Conservation (phyloP, 2,329 filamentous ascomycete species). For the Fusarium graminum region DNA sequence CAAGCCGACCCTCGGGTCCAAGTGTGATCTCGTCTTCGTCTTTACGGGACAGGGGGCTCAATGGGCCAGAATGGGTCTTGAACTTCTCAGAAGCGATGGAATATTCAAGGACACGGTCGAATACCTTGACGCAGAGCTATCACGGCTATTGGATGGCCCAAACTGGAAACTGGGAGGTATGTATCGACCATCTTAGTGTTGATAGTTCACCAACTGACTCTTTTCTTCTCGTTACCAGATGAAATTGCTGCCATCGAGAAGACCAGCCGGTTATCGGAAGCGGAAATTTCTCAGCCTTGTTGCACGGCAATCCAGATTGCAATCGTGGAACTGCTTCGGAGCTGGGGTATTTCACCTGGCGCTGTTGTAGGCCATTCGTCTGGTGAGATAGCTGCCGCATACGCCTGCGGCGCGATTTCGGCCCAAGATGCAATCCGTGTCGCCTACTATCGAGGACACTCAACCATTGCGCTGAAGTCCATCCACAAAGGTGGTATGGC, state of each 20-base stretch:
- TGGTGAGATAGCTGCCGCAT: slow-evolving; percentile 16
- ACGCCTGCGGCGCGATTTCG: slow-evolving; percentile 15
- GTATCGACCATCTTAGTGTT: slow-evolving; percentile 2
- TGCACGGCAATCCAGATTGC: slow-evolving; percentile 19
- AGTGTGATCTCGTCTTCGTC: slow-evolving; percentile 16
- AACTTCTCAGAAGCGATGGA: slow-evolving; percentile 16
- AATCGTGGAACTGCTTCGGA: slow-evolving; percentile 13
- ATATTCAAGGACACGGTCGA: slow-evolving; percentile 11
- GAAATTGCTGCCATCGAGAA: slow-evolving; percentile 15
- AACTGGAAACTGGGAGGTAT: slow-evolving; percentile 14
- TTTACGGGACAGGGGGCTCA: slow-evolving; percentile 16
- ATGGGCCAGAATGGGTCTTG: slow-evolving; percentile 13
- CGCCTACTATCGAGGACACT: slow-evolving; percentile 15
- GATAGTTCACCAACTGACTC: slow-evolving; percentile 4
- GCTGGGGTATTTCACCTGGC: slow-evolving; percentile 14
- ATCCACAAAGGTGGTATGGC: slow-evolving; percentile 14
- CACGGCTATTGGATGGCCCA: slow-evolving; percentile 12
- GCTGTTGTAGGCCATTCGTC: slow-evolving; percentile 21
- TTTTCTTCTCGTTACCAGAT: slow-evolving; percentile 9
- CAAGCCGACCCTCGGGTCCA: slow-evolving; percentile 13
- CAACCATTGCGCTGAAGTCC: slow-evolving; percentile 13
- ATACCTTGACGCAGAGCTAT: slow-evolving; percentile 16
- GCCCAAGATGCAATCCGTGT: slow-evolving; percentile 14
- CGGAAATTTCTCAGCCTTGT: slow-evolving; percentile 15
- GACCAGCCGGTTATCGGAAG: slow-evolving; percentile 8